A percentile compares a stretch with the other conserved stretches of the same genome.
Conservation (phyloP, 169 alveolate species). For the Cryptosporidium ubiquitum region DNA sequence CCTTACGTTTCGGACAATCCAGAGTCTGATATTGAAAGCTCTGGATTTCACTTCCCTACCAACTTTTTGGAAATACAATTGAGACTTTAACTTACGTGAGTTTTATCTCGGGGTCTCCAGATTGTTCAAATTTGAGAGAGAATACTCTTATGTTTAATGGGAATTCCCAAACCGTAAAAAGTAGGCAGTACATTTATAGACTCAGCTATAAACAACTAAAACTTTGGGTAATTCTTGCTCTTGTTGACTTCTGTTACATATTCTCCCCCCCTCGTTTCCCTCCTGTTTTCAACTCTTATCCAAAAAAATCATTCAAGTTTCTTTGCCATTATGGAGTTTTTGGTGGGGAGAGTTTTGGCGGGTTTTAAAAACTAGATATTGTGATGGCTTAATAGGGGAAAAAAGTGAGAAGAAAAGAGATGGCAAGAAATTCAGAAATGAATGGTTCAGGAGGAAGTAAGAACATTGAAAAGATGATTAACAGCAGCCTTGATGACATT, state of each 20-base stretch:
- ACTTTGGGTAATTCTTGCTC: background rate
- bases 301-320: background rate
- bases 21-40: background rate
- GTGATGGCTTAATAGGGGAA: background rate
- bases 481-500: conserved; percentile 58
- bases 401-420: background rate
- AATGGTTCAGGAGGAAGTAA: background rate
- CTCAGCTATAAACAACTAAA: background rate
- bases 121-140: background rate
- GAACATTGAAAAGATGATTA: conserved; percentile 35
- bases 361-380: background rate
- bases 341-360: conserved; percentile 20
- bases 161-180: background rate
- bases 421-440: background rate
- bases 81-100: background rate
- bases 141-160: too few species aligned
- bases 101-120: background rate
- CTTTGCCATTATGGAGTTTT: background rate
- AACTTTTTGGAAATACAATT: background rate
- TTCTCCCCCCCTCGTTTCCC: background rate
- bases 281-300: background rate
- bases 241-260: background rate
- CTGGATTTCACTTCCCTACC: background rate
- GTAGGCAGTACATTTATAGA: background rate
- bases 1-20: background rate